phyloP scores from a whole-genome alignment of 305 asterid genomes.

The Fraxinus baroniana region DNA sequence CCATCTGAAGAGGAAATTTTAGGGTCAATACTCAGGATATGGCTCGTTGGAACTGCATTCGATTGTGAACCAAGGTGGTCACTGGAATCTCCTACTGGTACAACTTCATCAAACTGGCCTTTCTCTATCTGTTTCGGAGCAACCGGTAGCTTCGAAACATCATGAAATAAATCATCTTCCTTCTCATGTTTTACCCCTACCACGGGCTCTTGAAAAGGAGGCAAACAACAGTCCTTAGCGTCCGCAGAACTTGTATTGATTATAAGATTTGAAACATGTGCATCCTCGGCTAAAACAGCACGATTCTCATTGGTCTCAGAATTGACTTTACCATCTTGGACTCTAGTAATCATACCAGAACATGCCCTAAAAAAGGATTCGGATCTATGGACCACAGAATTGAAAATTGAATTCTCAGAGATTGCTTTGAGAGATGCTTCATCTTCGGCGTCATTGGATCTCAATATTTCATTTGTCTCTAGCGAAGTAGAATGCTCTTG shows the following conservation, averaged over 20 bases:
- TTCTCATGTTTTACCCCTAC: not conserved
- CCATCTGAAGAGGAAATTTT: conserved; percentile 5
- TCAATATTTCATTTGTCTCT: conserved; percentile 24
- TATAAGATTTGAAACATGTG: conserved; percentile 23
- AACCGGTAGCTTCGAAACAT: not conserved
- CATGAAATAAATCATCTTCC: not conserved
- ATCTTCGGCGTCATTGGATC: conserved; percentile 24
- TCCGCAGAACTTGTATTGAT: conserved; percentile 24
- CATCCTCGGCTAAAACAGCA: conserved; percentile 24
- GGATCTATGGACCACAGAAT: conserved; percentile 25
- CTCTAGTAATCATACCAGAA: conserved; percentile 32
- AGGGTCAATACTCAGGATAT: not conserved
- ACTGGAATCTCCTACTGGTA: not conserved
- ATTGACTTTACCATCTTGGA: conserved; percentile 31
- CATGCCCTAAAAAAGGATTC: conserved; percentile 37
- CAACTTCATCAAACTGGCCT: conserved; percentile 5
- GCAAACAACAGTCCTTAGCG: conserved; percentile 4
- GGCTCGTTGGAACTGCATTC: conserved; percentile 13
- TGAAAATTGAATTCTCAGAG: conserved; percentile 27
- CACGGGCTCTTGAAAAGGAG: conserved; percentile 18
- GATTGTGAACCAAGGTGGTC: conserved; percentile 17
- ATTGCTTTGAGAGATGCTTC: conserved; percentile 30
- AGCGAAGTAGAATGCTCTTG: conserved; percentile 27
- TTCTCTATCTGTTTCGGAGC: not conserved
- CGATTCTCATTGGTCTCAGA: conserved; percentile 27